Percentiles rank a stretch among this genome's conserved stretches.
These are phyloP conservation scores for Passiflora organensis DNA, from an alignment of 345 rosid genomes.

Conservation along the genomic window DNA sequence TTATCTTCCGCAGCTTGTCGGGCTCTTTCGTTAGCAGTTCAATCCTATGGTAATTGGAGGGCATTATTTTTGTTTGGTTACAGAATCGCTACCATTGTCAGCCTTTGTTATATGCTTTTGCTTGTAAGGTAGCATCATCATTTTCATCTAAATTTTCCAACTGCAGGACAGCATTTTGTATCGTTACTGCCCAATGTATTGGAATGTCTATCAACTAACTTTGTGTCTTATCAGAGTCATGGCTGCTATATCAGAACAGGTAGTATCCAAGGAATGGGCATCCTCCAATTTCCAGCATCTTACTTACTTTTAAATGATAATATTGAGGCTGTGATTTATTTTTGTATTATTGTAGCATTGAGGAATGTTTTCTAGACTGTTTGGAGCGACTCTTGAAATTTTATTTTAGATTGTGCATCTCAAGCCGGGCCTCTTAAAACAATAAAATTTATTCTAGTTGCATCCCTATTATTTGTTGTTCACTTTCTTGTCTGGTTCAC, in stretches of 20 bases:
- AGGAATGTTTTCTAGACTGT: too few relatives aligned
- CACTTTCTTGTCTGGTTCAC: neutral
- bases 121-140: neutral
- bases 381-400: too few relatives aligned
- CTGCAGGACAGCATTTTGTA: conserved; percentile 80
- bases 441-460: too few relatives aligned
- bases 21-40: conserved; percentile 89
- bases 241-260: conserved; percentile 94
- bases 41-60: conserved; percentile 63
- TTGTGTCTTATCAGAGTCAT: conserved; percentile 68
- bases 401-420: too few relatives aligned
- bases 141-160: conserved; percentile 20
- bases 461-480: too few relatives aligned
- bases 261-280: too few relatives aligned
- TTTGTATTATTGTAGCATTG: too few relatives aligned
- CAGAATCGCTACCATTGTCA: conserved; percentile 9
- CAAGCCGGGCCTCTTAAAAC: too few relatives aligned
- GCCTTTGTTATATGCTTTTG: conserved; percentile 8
- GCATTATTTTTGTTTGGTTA: conserved; percentile 6
- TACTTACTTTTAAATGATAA: too few relatives aligned
- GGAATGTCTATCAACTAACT: conserved; percentile 80
- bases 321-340: too few relatives aligned
- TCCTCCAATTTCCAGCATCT: too few relatives aligned
- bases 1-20: conserved; percentile 83
- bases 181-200: conserved; percentile 67